These are phyloP conservation scores for Aspergillus bertholletiae DNA, from an alignment of 495 filamentous ascomycete genomes.

Conservation along the genomic window DNA sequence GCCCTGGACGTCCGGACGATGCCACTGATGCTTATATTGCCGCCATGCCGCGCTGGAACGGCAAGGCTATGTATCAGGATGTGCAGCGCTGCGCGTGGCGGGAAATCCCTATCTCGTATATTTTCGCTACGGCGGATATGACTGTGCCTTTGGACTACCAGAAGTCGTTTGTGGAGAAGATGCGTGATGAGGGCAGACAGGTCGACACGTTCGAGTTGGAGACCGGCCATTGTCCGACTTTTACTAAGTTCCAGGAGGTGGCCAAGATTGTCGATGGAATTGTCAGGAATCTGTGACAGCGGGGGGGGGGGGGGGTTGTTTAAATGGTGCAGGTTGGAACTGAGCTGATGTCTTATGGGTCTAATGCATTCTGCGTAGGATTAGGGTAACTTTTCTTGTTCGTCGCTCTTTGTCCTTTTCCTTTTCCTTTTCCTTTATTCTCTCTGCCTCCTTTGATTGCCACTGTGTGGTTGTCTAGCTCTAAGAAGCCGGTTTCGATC, in stretches of 20 bases:
- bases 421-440: no score
- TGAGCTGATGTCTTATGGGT: no score
- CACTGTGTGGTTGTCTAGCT: no score
- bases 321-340: no score
- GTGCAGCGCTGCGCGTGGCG: constrained; percentile 2
- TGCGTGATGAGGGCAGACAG: not conserved
- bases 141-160: constrained; percentile 8
- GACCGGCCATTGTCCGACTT: constrained; percentile 10
- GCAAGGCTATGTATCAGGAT: not conserved
- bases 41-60: constrained; percentile 1
- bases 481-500: no score
- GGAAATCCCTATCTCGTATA: constrained; percentile 6
- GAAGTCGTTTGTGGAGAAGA: not conserved
- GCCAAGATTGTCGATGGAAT: not conserved
- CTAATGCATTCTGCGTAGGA: no score
- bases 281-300: no score
- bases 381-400: no score
- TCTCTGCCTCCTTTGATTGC: no score
- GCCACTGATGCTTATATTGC: constrained; percentile 4
- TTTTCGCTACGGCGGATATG: constrained; percentile 3
- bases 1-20: not conserved
- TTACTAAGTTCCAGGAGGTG: constrained; percentile 6
- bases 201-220: constrained; percentile 3
- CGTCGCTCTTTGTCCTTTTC: no score
- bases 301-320: no score